A percentile compares a stretch with the other conserved stretches of the same genome.
These are phyloP conservation scores for Sungouiella blattae DNA, from an alignment of 805 yeast species.

Conservation along the genomic window DNA sequence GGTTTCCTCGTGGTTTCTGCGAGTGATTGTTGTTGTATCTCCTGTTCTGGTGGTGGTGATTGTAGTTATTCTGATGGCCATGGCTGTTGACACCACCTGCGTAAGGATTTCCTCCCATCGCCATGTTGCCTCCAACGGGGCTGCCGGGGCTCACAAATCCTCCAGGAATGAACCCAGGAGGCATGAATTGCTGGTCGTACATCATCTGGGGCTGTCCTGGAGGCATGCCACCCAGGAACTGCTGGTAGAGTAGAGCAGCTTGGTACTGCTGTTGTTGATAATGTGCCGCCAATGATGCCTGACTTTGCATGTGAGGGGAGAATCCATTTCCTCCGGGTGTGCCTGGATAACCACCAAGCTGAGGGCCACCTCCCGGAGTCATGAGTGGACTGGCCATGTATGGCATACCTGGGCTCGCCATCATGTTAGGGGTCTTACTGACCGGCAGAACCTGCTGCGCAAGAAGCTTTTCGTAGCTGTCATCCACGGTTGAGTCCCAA, in stretches of 20 bases:
- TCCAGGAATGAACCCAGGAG: slow-evolving; percentile 21
- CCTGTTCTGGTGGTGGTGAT: slow-evolving; percentile 11
- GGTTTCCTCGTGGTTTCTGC: background rate
- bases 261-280: slow-evolving; percentile 37
- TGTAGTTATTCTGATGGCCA: slow-evolving; percentile 4
- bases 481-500: slow-evolving; percentile 62
- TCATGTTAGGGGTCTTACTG: slow-evolving; percentile 14
- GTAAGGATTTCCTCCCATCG: slow-evolving; percentile 13
- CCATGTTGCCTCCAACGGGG: slow-evolving; percentile 27
- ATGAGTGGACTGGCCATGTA: slow-evolving; percentile 31
- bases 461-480: slow-evolving; percentile 51
- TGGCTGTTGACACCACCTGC: slow-evolving; percentile 4
- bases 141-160: slow-evolving; percentile 33
- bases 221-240: slow-evolving; percentile 27
- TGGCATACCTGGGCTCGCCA: slow-evolving; percentile 18
- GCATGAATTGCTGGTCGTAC: slow-evolving; percentile 31
- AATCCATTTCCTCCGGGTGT: slow-evolving; percentile 9
- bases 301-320: slow-evolving; percentile 30
- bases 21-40: slow-evolving; percentile 10
- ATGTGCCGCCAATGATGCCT: slow-evolving; percentile 30
- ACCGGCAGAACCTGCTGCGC: slow-evolving; percentile 28
- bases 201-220: slow-evolving; percentile 34
- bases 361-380: slow-evolving; percentile 19
- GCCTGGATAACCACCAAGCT: slow-evolving; percentile 14
- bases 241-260: slow-evolving; percentile 38